Evolutionary conservation across 169 alveolate genomes (phyloP).

Genomic region (Eimeria necatrix): DNA sequence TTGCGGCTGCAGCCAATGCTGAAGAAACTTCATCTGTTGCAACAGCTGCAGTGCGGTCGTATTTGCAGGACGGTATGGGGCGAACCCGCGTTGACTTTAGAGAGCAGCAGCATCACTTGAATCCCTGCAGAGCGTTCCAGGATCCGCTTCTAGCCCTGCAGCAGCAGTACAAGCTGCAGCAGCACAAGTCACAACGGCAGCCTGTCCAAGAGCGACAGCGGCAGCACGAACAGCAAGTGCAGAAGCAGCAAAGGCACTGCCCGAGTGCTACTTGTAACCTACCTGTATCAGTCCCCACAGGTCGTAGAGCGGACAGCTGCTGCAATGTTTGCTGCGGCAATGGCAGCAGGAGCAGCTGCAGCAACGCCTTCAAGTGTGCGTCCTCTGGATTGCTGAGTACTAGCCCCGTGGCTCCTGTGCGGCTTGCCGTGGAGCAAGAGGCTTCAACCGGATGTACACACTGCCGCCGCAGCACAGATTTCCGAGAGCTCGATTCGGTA

Average conservation of each 20-base stretch:
- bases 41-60: background rate
- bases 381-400: too few species aligned
- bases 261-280: background rate
- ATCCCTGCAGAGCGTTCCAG: background rate
- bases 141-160: background rate
- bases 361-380: too few species aligned
- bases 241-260: conserved; percentile 2
- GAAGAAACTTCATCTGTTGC: background rate
- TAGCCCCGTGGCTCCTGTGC: too few species aligned
- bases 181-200: background rate
- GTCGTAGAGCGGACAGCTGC: background rate
- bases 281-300: background rate
- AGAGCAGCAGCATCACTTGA: conserved; percentile 19
- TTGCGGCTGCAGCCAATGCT: conserved; percentile 2
- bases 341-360: conserved; percentile 4
- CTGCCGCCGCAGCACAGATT: too few species aligned
- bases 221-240: conserved; percentile 1
- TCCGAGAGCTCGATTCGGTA: background rate
- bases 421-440: too few species aligned
- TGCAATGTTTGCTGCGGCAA: conserved; percentile 10
- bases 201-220: background rate
- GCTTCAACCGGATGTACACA: too few species aligned
- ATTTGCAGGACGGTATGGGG: background rate
- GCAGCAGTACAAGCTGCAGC: background rate
- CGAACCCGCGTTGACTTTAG: background rate